Percentiles rank a stretch among this genome's conserved stretches.
Evolutionary conservation across 2,329 filamentous ascomycete species (phyloP).

Genomic region (Macrophomina pseudophaseolina): DNA sequence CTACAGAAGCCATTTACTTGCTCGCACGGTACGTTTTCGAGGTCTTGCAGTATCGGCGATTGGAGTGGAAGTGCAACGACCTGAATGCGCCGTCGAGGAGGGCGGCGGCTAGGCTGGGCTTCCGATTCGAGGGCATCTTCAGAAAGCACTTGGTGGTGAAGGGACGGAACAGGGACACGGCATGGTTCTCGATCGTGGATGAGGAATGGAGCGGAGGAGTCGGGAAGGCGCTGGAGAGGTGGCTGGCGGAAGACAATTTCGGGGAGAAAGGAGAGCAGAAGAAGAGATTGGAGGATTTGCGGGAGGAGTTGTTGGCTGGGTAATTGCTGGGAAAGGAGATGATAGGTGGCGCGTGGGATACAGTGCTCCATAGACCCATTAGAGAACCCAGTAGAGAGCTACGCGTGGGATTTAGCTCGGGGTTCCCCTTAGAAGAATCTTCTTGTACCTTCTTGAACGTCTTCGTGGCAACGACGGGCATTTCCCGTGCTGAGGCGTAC

Average conservation of each 20-base stretch:
- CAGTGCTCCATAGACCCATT: not conserved
- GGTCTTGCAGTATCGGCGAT: slow-evolving; percentile 57
- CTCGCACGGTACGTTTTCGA: slow-evolving; percentile 61
- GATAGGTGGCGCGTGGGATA: not conserved
- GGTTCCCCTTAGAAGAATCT: too few relatives aligned
- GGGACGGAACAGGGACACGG: slow-evolving; percentile 62
- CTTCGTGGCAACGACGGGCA: not conserved
- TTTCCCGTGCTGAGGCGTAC: not conserved
- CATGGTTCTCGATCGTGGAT: slow-evolving; percentile 64
- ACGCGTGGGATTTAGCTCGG: too few relatives aligned
- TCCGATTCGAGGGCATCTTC: slow-evolving; percentile 64
- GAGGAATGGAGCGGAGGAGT: slow-evolving; percentile 57
- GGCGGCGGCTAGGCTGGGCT: slow-evolving; percentile 64
- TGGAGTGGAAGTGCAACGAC: slow-evolving; percentile 69
- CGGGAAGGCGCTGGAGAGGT: slow-evolving; percentile 54
- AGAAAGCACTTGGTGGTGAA: slow-evolving; percentile 66
- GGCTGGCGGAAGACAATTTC: slow-evolving; percentile 63
- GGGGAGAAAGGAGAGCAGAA: slow-evolving; percentile 59
- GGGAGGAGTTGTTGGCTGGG: slow-evolving; percentile 25
- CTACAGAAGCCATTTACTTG: slow-evolving; percentile 65
- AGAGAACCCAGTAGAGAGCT: too few relatives aligned
- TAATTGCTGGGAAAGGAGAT: not conserved
- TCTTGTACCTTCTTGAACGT: not conserved
- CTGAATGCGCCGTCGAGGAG: slow-evolving; percentile 60
- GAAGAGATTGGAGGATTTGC: slow-evolving; percentile 49